phyloP scores from a whole-genome alignment of 1,284 basidiomycete genomes.

The Microbotryomycetes sp. region DNA sequence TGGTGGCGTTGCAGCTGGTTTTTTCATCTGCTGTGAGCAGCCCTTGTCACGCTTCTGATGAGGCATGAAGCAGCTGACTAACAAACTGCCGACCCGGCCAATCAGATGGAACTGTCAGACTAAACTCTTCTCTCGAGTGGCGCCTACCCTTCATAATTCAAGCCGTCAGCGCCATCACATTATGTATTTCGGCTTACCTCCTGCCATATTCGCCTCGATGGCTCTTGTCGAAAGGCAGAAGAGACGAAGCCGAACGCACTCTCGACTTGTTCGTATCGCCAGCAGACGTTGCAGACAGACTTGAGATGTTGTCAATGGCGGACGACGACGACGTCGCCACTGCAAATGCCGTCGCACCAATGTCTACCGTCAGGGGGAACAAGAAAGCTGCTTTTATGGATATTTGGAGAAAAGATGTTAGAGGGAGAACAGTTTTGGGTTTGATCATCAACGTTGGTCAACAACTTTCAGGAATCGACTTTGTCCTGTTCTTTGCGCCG shows the following conservation, averaged over 20 bases:
- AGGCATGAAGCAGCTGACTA: neutral
- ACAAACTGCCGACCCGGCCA: no score
- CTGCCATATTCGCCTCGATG: slow-evolving; percentile 53
- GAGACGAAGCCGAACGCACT: slow-evolving; percentile 43
- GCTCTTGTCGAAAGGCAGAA: slow-evolving; percentile 47
- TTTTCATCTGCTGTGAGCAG: slow-evolving; percentile 48
- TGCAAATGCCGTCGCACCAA: slow-evolving; percentile 8
- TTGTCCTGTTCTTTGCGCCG: slow-evolving; percentile 46
- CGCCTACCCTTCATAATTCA: slow-evolving; percentile 48
- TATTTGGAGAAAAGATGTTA: slow-evolving; percentile 22
- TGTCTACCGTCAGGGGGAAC: neutral
- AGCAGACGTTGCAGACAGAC: slow-evolving; percentile 37
- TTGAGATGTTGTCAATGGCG: slow-evolving; percentile 20
- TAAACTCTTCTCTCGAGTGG: slow-evolving; percentile 47
- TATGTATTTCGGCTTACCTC: slow-evolving; percentile 33
- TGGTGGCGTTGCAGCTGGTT: slow-evolving; percentile 42
- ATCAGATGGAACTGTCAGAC: slow-evolving; percentile 39
- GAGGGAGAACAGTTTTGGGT: slow-evolving; percentile 45
- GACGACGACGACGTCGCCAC: no score
- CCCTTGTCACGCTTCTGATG: neutral
- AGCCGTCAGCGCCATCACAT: slow-evolving; percentile 45
- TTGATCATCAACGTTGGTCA: slow-evolving; percentile 42
- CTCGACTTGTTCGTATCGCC: slow-evolving; percentile 38
- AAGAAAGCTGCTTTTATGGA: slow-evolving; percentile 9
- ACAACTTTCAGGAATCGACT: slow-evolving; percentile 16